Evolutionary conservation across 2,329 filamentous ascomycete genomes (phyloP).

Genomic region (Akanthomyces muscarius): DNA sequence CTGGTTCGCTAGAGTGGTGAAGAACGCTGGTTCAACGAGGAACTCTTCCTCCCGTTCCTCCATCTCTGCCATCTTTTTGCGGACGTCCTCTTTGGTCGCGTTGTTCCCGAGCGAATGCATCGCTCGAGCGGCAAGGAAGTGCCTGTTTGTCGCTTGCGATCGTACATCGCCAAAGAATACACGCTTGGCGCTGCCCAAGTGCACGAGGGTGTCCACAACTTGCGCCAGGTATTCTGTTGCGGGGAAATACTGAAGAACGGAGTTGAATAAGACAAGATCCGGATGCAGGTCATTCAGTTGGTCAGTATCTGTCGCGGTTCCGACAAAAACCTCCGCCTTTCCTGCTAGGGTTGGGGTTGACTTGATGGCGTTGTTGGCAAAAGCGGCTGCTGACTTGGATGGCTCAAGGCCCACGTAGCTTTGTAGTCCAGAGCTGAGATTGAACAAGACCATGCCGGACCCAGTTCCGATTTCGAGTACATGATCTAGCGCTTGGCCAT

Average conservation of each 20-base stretch:
- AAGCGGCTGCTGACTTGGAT: conserved; percentile 22
- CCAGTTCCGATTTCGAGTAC: conserved; percentile 31
- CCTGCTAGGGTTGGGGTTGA: conserved; percentile 14
- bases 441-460: conserved; percentile 31
- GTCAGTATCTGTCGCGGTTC: conserved; percentile 22
- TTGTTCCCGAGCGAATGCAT: conserved; percentile 8
- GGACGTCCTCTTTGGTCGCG: conserved; percentile 13
- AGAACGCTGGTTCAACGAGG: conserved; percentile 26
- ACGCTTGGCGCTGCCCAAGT: not conserved
- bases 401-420: conserved; percentile 29
- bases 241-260: conserved; percentile 20
- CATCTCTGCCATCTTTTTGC: conserved; percentile 18
- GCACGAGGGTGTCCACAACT: conserved; percentile 2
- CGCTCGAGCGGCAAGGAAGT: conserved; percentile 19
- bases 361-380: conserved; percentile 20
- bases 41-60: conserved; percentile 23
- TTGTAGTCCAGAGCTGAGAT: conserved; percentile 21
- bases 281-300: conserved; percentile 12
- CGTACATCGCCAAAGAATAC: conserved; percentile 25
- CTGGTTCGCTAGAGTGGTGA: conserved; percentile 18
- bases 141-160: conserved; percentile 18
- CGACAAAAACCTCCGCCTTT: conserved; percentile 21
- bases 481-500: conserved; percentile 16
- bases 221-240: conserved; percentile 2
- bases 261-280: conserved; percentile 24